Evolutionary conservation across 257 asterid species (phyloP).

Genomic region (Rubia yunnanensis): DNA sequence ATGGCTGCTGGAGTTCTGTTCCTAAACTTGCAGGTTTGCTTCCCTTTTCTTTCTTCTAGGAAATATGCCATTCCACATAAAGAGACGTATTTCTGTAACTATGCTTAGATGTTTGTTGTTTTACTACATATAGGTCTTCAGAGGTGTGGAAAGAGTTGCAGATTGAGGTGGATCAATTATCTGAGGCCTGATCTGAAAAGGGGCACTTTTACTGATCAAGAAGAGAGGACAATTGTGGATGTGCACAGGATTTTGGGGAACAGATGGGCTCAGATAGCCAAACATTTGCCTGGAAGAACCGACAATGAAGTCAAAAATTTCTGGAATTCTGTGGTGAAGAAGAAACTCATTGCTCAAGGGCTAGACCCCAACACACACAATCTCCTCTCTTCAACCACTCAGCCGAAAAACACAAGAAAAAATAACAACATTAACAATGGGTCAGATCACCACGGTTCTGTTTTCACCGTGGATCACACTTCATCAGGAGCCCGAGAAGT

Average conservation of each 20-base stretch:
- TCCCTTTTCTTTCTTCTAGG: background rate
- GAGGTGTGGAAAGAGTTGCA: slow-evolving; percentile 94
- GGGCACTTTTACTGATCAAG: slow-evolving; percentile 74
- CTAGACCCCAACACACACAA: slow-evolving; percentile 91
- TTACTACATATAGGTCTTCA: slow-evolving; percentile 60
- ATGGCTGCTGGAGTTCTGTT: slow-evolving; percentile 93
- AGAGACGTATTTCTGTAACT: background rate
- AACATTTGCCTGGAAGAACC: slow-evolving; percentile 87
- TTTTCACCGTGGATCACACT: slow-evolving; percentile 37
- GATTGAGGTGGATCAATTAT: slow-evolving; percentile 89
- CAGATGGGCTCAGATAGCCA: slow-evolving; percentile 96
- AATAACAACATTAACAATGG: background rate
- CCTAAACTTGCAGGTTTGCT: slow-evolving; percentile 65
- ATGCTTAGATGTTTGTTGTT: background rate
- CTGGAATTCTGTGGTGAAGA: slow-evolving; percentile 90
- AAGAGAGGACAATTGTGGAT: slow-evolving; percentile 71
- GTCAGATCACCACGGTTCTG: slow-evolving; percentile 7
- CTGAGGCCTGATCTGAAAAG: slow-evolving; percentile 85
- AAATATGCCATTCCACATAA: background rate
- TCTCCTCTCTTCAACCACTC: slow-evolving; percentile 41
- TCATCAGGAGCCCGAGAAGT: slow-evolving; percentile 15
- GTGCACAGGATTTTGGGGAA: slow-evolving; percentile 82
- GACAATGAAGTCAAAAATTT: slow-evolving; percentile 93
- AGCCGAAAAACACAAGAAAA: background rate
- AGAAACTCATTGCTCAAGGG: slow-evolving; percentile 84